phyloP scores from a whole-genome alignment of 2,329 filamentous ascomycete genomes.

The Alternaria viburni region DNA sequence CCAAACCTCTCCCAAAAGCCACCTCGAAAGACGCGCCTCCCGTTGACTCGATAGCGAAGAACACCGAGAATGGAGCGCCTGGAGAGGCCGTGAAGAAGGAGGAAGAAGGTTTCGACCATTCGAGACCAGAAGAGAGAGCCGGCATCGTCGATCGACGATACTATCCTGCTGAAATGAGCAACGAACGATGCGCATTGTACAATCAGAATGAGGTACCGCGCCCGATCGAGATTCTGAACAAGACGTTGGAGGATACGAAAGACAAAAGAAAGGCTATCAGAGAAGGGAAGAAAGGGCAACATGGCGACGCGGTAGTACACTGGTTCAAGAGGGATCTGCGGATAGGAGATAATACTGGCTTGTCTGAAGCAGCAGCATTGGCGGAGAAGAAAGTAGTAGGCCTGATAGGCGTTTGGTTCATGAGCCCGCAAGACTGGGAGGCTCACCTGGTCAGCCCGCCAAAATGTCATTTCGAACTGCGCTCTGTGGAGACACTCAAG shows the following conservation, averaged over 20 bases:
- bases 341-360: constrained; percentile 72
- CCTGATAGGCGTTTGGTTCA: constrained; percentile 76
- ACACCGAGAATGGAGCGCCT: constrained; percentile 24
- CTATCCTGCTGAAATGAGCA: constrained; percentile 88
- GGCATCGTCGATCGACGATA: constrained; percentile 64
- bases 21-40: constrained; percentile 21
- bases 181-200: constrained; percentile 77
- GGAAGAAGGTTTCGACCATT: constrained; percentile 41
- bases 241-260: constrained; percentile 67
- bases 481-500: constrained; percentile 70
- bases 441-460: constrained; percentile 77
- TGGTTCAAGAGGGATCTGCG: constrained; percentile 91
- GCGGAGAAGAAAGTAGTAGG: constrained; percentile 73
- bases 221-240: constrained; percentile 72
- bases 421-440: constrained; percentile 83
- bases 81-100: constrained; percentile 16
- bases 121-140: constrained; percentile 45
- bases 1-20: constrained; percentile 37
- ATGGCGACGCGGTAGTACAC: constrained; percentile 73
- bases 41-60: constrained; percentile 13
- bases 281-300: constrained; percentile 26
- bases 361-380: constrained; percentile 69
- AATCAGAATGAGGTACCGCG: constrained; percentile 70
- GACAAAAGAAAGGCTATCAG: constrained; percentile 58
- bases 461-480: constrained; percentile 80